Conservation (phyloP, 176 grass and related monocot genomes). For the Carex scoparia region DNA sequence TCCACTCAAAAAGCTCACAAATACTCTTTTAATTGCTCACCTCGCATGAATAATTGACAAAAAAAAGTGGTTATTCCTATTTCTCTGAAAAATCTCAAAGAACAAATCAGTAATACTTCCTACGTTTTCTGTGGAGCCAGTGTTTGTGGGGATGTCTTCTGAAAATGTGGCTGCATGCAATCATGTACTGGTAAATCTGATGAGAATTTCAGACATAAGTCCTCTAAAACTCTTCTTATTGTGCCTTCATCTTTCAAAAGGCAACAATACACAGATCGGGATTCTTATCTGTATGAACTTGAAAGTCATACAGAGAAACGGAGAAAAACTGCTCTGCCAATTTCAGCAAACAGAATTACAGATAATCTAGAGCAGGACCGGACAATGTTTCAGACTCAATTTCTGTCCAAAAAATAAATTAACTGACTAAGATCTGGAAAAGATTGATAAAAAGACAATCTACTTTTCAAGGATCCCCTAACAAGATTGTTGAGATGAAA, state of each 20-base stretch:
- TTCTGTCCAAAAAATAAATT: background rate
- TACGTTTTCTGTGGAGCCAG: background rate
- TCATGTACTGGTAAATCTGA: background rate
- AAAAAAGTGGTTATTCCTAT: too few relatives aligned
- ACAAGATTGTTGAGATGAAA: background rate
- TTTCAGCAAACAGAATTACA: background rate
- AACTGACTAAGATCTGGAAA: background rate
- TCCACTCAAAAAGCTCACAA: too few relatives aligned
- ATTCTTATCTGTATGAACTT: background rate
- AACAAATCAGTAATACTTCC: too few relatives aligned
- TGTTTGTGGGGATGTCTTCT: background rate
- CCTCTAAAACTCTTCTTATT: too few relatives aligned
- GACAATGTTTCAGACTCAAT: background rate
- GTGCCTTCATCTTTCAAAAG: background rate
- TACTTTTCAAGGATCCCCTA: background rate
- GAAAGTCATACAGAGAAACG: background rate
- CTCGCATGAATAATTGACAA: too few relatives aligned
- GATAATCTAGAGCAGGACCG: background rate
- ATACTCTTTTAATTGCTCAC: too few relatives aligned
- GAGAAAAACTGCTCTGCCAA: background rate
- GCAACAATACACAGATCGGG: background rate
- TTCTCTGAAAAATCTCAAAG: too few relatives aligned
- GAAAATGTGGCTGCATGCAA: background rate
- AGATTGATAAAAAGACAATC: background rate
- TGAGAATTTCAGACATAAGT: background rate